Evolutionary conservation across 306 rosid species (phyloP).

Genomic region (Chamaecrista fasciculata): DNA sequence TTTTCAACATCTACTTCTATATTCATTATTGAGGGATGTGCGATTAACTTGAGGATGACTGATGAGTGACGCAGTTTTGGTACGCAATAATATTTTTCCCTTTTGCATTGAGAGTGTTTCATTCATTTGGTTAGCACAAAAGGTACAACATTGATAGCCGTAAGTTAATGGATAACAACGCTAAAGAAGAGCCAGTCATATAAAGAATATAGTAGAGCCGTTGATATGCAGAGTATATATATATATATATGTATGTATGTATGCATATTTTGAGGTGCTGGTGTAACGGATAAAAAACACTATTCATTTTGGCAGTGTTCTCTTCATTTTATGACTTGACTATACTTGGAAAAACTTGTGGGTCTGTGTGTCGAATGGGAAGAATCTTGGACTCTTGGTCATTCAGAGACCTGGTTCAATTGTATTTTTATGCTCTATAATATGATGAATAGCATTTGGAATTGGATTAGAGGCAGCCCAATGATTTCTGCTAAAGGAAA

Average conservation of each 20-base stretch:
- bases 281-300: background rate
- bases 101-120: background rate
- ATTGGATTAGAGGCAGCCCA: background rate
- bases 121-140: background rate
- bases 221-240: background rate
- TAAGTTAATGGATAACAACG: background rate
- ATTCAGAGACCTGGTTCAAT: background rate
- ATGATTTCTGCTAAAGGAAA: no score
- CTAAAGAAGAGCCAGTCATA: background rate
- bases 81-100: background rate
- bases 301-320: background rate
- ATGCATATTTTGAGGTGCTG: background rate
- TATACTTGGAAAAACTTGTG: background rate
- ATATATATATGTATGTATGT: background rate
- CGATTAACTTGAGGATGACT: no score
- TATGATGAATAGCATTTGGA: background rate
- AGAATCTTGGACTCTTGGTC: background rate
- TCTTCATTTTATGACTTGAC: background rate
- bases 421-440: background rate
- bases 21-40: background rate
- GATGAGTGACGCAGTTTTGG: no score
- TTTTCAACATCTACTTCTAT: no score
- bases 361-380: background rate
- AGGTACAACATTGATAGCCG: background rate
- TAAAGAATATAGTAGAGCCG: background rate